Base-by-base conservation (phyloP, 2,329 filamentous ascomycete species). In the Phaeosphaeria sp. region DNA sequence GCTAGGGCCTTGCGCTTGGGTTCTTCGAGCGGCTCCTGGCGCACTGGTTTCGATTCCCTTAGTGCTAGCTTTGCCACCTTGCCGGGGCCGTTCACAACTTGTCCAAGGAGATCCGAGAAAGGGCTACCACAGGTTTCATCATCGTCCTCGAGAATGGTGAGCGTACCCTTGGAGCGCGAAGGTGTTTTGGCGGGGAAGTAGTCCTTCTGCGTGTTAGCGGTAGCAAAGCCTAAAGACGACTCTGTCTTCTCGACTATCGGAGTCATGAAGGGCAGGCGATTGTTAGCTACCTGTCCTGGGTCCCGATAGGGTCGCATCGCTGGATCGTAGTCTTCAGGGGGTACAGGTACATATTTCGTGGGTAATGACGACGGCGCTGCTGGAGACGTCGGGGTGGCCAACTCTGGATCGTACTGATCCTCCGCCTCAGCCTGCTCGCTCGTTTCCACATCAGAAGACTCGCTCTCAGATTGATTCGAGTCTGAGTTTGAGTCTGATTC, bases 231-330 rank as follows among this genome's bases (percentile, higher is more conserved):
- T 5, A 98, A 80, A 0, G 93, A 97, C 11, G 89, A 91, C 77
- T 99, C 95, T 0, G 95, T 99, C 68, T 92, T 89, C 77, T 99
- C 95, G 1, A 95, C 94, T 65, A 99, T 99, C 1, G 95, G 95
- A 0, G 95, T 99, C 95, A 99, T 98, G 76, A 98, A 99, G 2
- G 94, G 95, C 9, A 98, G 83, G 53, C 93, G 89, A 77, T 93
- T 97, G 71, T 97, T 96, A 58, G 93, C 92, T 76, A 89, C 84
- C 74, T 93, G 86, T 36, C 81, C 85, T 72, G 92, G 87, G 77
- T 97, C 91, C 72, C 93, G 89, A 83, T 90, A 97, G 57, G 91
- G 91, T 48, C 89, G 86, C 55, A 86, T 90, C 18, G 92, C 90
- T 45, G 91, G 87, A 65, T 93, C 88, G 74, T 93, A 96, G 75